Base-by-base conservation (phyloP, 2,329 filamentous ascomycete genomes). In the Metarhizium rileyi region DNA sequence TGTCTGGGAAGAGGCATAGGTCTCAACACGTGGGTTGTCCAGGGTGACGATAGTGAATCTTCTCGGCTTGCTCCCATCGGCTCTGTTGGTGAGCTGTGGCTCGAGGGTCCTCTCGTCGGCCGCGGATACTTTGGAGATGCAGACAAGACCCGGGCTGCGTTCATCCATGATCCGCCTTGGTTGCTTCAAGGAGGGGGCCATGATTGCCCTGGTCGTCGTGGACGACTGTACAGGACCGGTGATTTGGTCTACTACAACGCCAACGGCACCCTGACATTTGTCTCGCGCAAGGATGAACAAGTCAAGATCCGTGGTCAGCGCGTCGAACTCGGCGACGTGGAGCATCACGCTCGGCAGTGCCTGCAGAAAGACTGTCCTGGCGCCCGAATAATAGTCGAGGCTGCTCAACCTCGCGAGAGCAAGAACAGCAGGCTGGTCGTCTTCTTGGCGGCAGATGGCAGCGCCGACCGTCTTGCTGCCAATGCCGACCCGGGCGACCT, bases 221-320 rank as follows among this genome's bases (percentile, higher is more conserved):
- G 49, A 27, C 45, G 56, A 25, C 49, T 53, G 4, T 55, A 55
- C 22, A 10, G 44, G 20, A 53, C 52, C 9, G 52, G 52, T 2
- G 53, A 53, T 33, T 40, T 55, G 5, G 53, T 53, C 1, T 38
- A 52, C 22, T 62, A 64, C 25, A 52, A 62, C 42, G 44, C 44
- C 1, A 60, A 71, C 50, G 65, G 66, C 20, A 53, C 54, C 14
- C 58, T 73, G n/a, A 52, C 61, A 1, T 71, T 66, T 48, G 54
- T 74, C 47, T 74, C 73, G 43, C 65, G 76, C 36, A 75, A 73
- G 53, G 76, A 79, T 56, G 67, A 66, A 0, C 75, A 79, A 57
- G 68, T 79, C 42, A 80, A 80, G 56, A 59, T 80, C 16, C 67
- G 70, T 26, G 80, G 80, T 41, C 78, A 70, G 49, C 59, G 75